A percentile compares a stretch with the other conserved stretches of the same genome.
phyloP scores from a whole-genome alignment of 2,329 filamentous ascomycete genomes.

The Colletotrichum aenigma region DNA sequence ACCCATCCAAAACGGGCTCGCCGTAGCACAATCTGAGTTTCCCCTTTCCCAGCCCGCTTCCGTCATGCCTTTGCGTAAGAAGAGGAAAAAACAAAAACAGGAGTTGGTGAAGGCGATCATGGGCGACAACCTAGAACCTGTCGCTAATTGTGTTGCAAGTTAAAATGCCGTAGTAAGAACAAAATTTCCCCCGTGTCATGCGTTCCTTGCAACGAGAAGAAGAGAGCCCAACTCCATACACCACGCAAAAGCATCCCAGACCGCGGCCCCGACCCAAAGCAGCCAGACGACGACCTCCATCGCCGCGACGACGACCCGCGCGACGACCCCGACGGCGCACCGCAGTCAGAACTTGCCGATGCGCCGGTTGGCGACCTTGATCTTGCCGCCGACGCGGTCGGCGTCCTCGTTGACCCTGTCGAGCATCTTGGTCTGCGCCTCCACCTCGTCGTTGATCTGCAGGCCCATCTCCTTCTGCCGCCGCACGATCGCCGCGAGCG shows the following conservation, averaged over 20 bases:
- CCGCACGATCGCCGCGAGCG: conserved; percentile 70
- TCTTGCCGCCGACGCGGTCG: conserved; percentile 69
- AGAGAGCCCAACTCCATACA: conserved; percentile 20
- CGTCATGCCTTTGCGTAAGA: neutral
- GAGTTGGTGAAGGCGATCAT: neutral
- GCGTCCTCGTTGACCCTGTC: conserved; percentile 69
- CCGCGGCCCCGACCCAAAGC: conserved; percentile 29
- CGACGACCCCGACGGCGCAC: conserved; percentile 21
- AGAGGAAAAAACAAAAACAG: neutral
- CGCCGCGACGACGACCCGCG: conserved; percentile 30
- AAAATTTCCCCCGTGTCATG: neutral
- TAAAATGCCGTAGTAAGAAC: neutral
- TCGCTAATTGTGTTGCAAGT: neutral
- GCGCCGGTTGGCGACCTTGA: conserved; percentile 75
- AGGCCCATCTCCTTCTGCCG: conserved; percentile 80
- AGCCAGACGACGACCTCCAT: conserved; percentile 35
- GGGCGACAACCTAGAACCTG: neutral
- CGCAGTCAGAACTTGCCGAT: conserved; percentile 65
- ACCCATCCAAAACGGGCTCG: neutral
- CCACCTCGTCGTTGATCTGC: conserved; percentile 75
- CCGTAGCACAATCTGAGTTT: neutral
- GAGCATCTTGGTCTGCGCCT: conserved; percentile 73
- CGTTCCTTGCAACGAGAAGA: neutral
- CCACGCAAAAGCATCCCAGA: conserved; percentile 23
- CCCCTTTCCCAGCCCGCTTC: neutral